Conservation (phyloP, 306 rosid genomes). For the Vicia sativa region DNA sequence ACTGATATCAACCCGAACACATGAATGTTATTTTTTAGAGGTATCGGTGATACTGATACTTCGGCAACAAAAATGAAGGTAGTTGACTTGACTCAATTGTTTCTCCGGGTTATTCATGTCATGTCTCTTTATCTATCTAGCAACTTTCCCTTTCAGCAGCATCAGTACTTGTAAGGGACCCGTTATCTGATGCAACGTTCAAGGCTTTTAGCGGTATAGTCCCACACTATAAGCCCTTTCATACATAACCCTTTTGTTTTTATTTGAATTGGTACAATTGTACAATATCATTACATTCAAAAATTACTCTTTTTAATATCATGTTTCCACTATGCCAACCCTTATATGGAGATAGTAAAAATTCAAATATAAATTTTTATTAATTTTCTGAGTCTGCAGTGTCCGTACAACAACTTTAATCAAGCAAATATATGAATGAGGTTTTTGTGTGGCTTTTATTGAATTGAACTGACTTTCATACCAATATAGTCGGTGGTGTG, state of each 20-base stretch:
- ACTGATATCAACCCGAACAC: no score
- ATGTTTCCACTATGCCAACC: neutral
- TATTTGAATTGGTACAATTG: slow-evolving; percentile 24
- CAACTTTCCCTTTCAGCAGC: slow-evolving; percentile 55
- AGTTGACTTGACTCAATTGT: neutral
- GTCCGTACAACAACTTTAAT: slow-evolving; percentile 32
- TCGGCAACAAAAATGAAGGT: neutral
- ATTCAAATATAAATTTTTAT: neutral
- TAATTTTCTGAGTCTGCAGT: neutral
- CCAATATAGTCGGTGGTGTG: slow-evolving; percentile 43
- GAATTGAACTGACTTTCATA: slow-evolving; percentile 34
- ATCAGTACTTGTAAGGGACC: slow-evolving; percentile 50
- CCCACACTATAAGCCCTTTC: slow-evolving; percentile 51
- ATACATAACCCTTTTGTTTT: slow-evolving; percentile 41
- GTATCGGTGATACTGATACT: no score
- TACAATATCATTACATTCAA: slow-evolving; percentile 39
- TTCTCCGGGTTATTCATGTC: slow-evolving; percentile 43
- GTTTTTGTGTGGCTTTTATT: slow-evolving; percentile 45
- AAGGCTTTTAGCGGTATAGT: slow-evolving; percentile 45
- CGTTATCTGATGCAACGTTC: slow-evolving; percentile 44
- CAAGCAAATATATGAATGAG: slow-evolving; percentile 23
- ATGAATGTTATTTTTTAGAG: no score
- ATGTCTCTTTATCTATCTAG: slow-evolving; percentile 31
- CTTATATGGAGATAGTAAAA: neutral
- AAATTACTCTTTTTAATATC: slow-evolving; percentile 21